phyloP scores from a whole-genome alignment of 1,139 yeast species.

The Yamadazyma diospyri region DNA sequence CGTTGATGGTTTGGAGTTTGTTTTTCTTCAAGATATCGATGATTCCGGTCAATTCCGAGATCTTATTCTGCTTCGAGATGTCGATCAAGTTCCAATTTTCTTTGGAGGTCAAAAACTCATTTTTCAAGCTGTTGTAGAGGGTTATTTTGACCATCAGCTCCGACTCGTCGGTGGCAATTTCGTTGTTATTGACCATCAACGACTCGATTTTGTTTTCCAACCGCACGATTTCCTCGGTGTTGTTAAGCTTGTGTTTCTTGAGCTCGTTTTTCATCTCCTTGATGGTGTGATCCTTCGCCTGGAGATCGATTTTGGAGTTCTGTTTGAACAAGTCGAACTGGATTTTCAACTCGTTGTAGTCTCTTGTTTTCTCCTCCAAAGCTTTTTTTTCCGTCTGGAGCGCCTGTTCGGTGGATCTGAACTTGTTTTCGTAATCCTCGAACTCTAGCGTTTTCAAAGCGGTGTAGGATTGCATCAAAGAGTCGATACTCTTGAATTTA shows the following conservation, averaged over 20 bases:
- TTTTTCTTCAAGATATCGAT: slow-evolving; percentile 33
- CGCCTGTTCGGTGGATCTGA: slow-evolving; percentile 33
- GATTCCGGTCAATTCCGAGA: slow-evolving; percentile 41
- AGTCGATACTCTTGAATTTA: slow-evolving; percentile 25
- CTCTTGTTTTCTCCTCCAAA: slow-evolving; percentile 37
- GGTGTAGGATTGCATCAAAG: slow-evolving; percentile 20
- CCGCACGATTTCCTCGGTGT: slow-evolving; percentile 43
- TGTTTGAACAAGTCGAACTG: slow-evolving; percentile 40
- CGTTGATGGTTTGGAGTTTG: slow-evolving; percentile 27
- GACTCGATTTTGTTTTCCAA: slow-evolving; percentile 48
- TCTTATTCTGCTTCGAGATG: slow-evolving; percentile 44
- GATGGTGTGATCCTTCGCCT: slow-evolving; percentile 26
- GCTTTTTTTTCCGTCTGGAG: slow-evolving; percentile 34
- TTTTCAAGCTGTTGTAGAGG: slow-evolving; percentile 53
- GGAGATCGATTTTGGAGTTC: slow-evolving; percentile 33
- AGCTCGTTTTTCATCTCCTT: slow-evolving; percentile 26
- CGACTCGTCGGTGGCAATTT: slow-evolving; percentile 7
- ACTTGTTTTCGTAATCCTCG: slow-evolving; percentile 18
- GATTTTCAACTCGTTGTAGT: slow-evolving; percentile 36
- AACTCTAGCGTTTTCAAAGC: slow-evolving; percentile 15
- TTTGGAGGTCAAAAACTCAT: slow-evolving; percentile 63
- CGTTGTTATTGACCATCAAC: slow-evolving; percentile 22
- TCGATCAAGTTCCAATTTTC: slow-evolving; percentile 68
- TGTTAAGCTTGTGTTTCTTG: slow-evolving; percentile 29
- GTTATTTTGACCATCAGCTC: neutral